These are phyloP conservation scores for Eucalyptus regnans DNA, from an alignment of 345 rosid genomes.

Conservation along the genomic window DNA sequence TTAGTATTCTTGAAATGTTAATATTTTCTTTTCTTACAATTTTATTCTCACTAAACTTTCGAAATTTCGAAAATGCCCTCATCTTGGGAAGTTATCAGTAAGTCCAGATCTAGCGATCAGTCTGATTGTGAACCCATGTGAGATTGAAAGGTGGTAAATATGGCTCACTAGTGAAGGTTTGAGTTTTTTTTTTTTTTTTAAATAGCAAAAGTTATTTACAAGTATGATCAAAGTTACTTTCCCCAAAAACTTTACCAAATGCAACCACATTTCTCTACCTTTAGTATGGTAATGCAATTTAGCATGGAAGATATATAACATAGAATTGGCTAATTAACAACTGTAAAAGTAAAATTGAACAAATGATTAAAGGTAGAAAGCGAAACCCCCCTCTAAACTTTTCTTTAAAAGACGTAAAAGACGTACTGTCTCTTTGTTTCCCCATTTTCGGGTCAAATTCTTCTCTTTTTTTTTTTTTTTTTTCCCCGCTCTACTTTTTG, in stretches of 20 bases:
- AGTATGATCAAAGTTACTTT: background rate
- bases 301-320: rapidly evolving
- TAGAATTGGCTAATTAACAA: background rate
- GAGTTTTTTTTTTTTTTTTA: no score
- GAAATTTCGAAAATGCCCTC: no score
- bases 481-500: background rate
- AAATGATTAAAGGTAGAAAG: background rate
- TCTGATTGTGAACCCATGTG: rapidly evolving
- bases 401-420: background rate
- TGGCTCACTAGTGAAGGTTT: rapidly evolving
- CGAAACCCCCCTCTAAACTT: rapidly evolving
- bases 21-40: rapidly evolving
- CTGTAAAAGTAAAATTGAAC: background rate
- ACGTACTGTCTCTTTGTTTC: background rate
- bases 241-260: no score
- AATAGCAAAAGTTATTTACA: no score
- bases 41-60: rapidly evolving
- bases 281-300: rapidly evolving
- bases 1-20: rapidly evolving
- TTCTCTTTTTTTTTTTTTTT: no score
- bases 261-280: rapidly evolving
- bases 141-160: rapidly evolving
- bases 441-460: background rate
- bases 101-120: rapidly evolving
- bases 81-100: rapidly evolving